Conservation (phyloP, 768 basidiomycete species). For the Lepiota brunneoincarnata region DNA sequence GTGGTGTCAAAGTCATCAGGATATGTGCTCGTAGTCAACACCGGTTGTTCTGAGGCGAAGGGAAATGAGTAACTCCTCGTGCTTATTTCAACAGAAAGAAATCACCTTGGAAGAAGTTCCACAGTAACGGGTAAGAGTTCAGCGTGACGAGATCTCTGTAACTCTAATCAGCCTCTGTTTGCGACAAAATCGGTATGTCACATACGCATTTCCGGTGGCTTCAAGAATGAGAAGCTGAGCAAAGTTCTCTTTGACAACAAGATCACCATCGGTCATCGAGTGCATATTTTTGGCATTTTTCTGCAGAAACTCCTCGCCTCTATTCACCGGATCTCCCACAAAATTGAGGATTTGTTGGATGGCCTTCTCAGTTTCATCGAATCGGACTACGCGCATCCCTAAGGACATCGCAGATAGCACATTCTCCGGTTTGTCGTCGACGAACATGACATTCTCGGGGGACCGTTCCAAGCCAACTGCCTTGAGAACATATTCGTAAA, state of each 20-base stretch:
- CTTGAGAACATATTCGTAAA: too few relatives aligned
- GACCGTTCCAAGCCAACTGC: too few relatives aligned
- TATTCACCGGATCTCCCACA: constrained; percentile 42
- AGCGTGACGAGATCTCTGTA: constrained; percentile 41
- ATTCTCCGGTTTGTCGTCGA: too few relatives aligned
- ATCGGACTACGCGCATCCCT: too few relatives aligned
- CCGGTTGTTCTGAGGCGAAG: constrained; percentile 27
- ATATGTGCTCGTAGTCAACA: constrained; percentile 46
- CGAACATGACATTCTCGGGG: too few relatives aligned
- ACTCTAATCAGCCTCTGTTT: neutral
- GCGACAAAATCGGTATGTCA: neutral
- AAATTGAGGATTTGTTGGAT: too few relatives aligned
- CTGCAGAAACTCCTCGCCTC: constrained; percentile 41
- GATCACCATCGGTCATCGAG: constrained; percentile 43
- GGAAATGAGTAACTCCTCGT: constrained; percentile 2
- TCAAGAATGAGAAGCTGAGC: constrained; percentile 59
- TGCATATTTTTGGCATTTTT: constrained; percentile 36
- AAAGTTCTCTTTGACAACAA: constrained; percentile 50
- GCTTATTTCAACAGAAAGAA: constrained; percentile 5
- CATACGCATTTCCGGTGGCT: constrained; percentile 42
- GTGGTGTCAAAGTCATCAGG: constrained; percentile 60
- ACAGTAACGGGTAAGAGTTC: constrained; percentile 38
- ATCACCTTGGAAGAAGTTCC: constrained; percentile 55
- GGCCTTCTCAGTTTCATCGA: too few relatives aligned
- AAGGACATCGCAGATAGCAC: too few relatives aligned